These are phyloP conservation scores for Fraxinus angustifolia DNA, from an alignment of 305 asterid species.

Conservation along the genomic window DNA sequence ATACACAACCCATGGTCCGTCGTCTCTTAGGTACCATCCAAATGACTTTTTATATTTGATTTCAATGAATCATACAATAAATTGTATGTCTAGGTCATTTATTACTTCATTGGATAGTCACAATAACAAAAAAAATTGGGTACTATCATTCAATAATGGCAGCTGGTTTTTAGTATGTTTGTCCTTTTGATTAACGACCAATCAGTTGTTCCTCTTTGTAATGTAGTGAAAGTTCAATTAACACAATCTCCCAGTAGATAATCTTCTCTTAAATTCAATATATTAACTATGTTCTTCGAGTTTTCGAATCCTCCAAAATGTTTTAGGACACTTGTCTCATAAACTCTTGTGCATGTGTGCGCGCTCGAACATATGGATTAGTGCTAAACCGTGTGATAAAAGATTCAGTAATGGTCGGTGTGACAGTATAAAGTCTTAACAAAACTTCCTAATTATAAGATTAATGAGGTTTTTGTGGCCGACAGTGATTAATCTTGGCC, in stretches of 20 bases:
- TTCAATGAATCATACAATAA: not conserved
- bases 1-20: not conserved
- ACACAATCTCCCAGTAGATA: not conserved
- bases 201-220: not conserved
- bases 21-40: not conserved
- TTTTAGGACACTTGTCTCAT: not conserved
- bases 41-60: not conserved
- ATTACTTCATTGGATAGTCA: not conserved
- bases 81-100: not conserved
- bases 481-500: conserved; percentile 21
- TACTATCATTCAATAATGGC: not conserved
- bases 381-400: not conserved
- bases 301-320: not conserved
- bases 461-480: conserved; percentile 26
- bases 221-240: not conserved
- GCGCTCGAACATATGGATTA: not conserved
- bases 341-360: not conserved
- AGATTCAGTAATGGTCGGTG: not conserved
- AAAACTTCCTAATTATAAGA: not conserved
- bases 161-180: not conserved
- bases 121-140: not conserved
- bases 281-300: not conserved
- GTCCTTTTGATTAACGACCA: not conserved
- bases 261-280: not conserved
- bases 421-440: not conserved